phyloP scores from a whole-genome alignment of 2,329 filamentous ascomycete genomes.

The Leptographium procerum region DNA sequence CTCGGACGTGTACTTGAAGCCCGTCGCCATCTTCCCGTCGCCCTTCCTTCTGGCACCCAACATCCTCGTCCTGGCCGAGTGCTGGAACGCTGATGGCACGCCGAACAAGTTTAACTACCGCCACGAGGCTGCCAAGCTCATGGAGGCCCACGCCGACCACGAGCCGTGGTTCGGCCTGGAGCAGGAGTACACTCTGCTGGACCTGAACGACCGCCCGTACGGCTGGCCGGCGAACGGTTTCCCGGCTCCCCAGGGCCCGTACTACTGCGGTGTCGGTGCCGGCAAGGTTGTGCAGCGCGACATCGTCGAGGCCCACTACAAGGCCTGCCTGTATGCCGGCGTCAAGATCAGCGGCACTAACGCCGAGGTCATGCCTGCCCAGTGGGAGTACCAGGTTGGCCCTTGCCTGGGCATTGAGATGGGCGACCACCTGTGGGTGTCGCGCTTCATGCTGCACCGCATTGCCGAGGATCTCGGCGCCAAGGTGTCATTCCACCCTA shows the following conservation, averaged over 20 bases:
- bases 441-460: conserved; percentile 63
- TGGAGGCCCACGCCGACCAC: conserved; percentile 73
- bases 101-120: conserved; percentile 99
- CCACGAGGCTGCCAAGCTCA: conserved; percentile 79
- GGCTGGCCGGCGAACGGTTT: conserved; percentile 83
- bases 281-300: conserved; percentile 97
- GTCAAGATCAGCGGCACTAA: conserved; percentile 97
- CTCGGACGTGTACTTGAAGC: conserved; percentile 50
- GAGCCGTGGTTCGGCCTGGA: conserved; percentile 97
- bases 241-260: conserved; percentile 85
- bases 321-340: conserved; percentile 67
- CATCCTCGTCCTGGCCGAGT: conserved; percentile 89
- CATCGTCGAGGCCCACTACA: conserved; percentile 79
- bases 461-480: conserved; percentile 94
- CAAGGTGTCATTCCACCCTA: conserved; percentile 90
- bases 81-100: conserved; percentile 84
- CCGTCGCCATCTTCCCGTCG: conserved; percentile 57
- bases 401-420: conserved; percentile 27
- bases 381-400: conserved; percentile 17
- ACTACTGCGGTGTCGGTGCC: conserved; percentile 96
- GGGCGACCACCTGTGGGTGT: conserved; percentile 95
- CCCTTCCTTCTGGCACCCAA: conserved; percentile 65
- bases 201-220: conserved; percentile 75
- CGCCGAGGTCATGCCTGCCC: conserved; percentile 74
- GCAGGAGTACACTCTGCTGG: conserved; percentile 93